Evolutionary conservation across 192 early-diverging fungal genomes (phyloP).

Genomic region (Coemansia sp.): DNA sequence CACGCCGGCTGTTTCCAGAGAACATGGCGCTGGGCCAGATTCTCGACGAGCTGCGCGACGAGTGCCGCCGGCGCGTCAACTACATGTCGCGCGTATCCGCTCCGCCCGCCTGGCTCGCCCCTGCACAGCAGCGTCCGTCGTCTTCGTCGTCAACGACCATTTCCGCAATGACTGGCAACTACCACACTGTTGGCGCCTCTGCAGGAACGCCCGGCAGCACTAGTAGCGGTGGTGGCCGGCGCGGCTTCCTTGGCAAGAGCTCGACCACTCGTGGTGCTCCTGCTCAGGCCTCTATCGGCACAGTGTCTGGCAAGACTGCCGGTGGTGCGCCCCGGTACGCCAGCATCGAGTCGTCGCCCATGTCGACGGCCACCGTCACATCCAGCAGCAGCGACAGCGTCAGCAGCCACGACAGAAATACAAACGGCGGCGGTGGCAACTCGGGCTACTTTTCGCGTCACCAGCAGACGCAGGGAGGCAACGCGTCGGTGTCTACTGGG

Average conservation of each 20-base stretch:
- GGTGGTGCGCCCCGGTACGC: neutral
- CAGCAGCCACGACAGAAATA: conserved; percentile 11
- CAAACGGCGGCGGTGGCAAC: neutral
- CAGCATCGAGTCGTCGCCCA: conserved; percentile 10
- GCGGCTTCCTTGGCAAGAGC: neutral
- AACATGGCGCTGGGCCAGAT: too few relatives aligned
- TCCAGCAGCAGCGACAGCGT: conserved; percentile 11
- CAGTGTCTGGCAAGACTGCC: too few relatives aligned
- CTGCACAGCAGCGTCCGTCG: conserved; percentile 8
- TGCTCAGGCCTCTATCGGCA: too few relatives aligned
- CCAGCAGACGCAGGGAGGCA: conserved; percentile 8
- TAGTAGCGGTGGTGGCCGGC: neutral
- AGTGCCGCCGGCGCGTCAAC: conserved; percentile 42
- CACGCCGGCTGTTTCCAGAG: too few relatives aligned
- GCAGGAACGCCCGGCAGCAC: neutral
- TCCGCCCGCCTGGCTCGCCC: conserved; percentile 29
- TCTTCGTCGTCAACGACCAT: conserved; percentile 24
- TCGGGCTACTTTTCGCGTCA: conserved; percentile 17
- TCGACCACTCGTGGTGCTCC: too few relatives aligned
- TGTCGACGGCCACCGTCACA: conserved; percentile 14
- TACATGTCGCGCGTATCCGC: conserved; percentile 46
- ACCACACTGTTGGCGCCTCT: neutral
- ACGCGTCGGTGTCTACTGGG: neutral
- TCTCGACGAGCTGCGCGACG: too few relatives aligned
- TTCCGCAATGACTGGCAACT: conserved; percentile 4